These are phyloP conservation scores for Phaeodactylum tricornutum DNA, from an alignment of 108 stramenopile species.

Conservation along the genomic window DNA sequence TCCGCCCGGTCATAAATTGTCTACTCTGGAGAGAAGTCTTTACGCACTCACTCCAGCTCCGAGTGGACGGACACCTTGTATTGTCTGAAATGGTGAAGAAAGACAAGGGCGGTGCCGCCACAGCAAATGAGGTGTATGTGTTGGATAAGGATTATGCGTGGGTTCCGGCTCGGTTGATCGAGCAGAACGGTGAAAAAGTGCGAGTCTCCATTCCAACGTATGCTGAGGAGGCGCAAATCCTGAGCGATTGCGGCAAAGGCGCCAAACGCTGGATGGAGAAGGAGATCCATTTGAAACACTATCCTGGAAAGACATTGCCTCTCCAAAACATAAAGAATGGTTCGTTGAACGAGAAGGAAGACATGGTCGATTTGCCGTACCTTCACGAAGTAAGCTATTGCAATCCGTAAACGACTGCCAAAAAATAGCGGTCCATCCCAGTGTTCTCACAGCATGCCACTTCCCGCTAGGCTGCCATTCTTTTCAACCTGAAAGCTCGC, in stretches of 20 bases:
- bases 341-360: slow-evolving; percentile 29
- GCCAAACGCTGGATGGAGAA: slow-evolving; percentile 47
- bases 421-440: no score
- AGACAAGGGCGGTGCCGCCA: slow-evolving; percentile 2
- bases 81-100: no score
- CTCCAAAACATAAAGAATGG: slow-evolving; percentile 53
- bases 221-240: slow-evolving; percentile 24
- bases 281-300: slow-evolving; percentile 26
- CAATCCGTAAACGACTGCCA: no score
- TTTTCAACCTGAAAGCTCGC: slow-evolving; percentile 78
- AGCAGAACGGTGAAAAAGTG: slow-evolving; percentile 10
- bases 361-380: slow-evolving; percentile 84
- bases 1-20: no score
- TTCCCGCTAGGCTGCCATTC: slow-evolving; percentile 8
- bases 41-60: no score
- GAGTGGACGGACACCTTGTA: no score
- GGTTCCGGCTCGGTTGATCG: slow-evolving; percentile 47
- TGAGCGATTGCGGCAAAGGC: slow-evolving; percentile 41
- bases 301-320: slow-evolving; percentile 44
- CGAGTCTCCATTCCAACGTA: slow-evolving; percentile 24
- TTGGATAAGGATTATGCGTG: slow-evolving; percentile 39
- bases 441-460: not conserved
- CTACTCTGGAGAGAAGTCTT: no score
- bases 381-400: slow-evolving; percentile 69
- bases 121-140: slow-evolving; percentile 4